phyloP scores from a whole-genome alignment of 1,139 yeast species.

The Candida labiduridarum region DNA sequence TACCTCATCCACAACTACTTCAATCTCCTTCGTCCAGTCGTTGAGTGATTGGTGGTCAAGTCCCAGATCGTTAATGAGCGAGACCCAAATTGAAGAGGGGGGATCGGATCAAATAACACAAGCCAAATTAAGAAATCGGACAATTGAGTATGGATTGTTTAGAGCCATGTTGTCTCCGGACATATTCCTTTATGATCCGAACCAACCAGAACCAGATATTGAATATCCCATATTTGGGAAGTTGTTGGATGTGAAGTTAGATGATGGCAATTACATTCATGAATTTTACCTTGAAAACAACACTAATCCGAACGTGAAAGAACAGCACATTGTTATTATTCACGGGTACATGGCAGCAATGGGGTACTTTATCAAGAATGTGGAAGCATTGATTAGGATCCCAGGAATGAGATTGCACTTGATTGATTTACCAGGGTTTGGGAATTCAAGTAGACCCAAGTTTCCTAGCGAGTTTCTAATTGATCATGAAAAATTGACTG shows the following conservation, averaged over 20 bases:
- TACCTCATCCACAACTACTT: conserved; percentile 11
- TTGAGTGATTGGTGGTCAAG: conserved; percentile 44
- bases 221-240: conserved; percentile 19
- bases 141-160: conserved; percentile 39
- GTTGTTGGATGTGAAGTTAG: conserved; percentile 35
- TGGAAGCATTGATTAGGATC: conserved; percentile 36
- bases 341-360: conserved; percentile 54
- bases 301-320: conserved; percentile 18
- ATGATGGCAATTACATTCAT: conserved; percentile 34
- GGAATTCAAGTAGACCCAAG: conserved; percentile 44
- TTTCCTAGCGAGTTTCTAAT: conserved; percentile 36
- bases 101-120: conserved; percentile 21
- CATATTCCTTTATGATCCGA: conserved; percentile 26
- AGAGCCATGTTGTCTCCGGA: conserved; percentile 37
- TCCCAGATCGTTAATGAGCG: conserved; percentile 7
- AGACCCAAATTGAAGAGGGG: background rate
- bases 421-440: conserved; percentile 49
- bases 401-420: conserved; percentile 37
- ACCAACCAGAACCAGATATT: conserved; percentile 7
- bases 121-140: conserved; percentile 29
- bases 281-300: conserved; percentile 39
- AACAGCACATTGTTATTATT: conserved; percentile 34
- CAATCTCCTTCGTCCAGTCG: conserved; percentile 33
- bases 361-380: conserved; percentile 45
- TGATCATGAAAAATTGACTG: conserved; percentile 24